A percentile compares a stretch with the other conserved stretches of the same genome.
phyloP scores from a whole-genome alignment of 2,329 filamentous ascomycete species.

The Chrysoporthe cubensis region DNA sequence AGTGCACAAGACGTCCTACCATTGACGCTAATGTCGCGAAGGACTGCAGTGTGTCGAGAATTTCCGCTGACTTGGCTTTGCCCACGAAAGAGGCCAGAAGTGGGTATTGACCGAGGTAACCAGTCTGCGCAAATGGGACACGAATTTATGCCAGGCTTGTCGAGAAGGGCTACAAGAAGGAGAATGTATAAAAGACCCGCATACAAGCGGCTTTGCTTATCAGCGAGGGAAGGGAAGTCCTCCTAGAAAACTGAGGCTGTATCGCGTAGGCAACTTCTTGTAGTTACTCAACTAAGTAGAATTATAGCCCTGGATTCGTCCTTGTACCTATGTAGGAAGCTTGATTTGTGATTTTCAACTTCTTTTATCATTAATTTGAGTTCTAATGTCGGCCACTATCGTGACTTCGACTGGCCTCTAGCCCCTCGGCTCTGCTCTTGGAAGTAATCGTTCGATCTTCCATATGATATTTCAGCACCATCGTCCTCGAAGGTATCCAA shows the following conservation, averaged over 20 bases:
- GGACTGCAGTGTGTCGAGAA: neutral
- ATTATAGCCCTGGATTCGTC: no score
- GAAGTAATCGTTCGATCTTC: neutral
- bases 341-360: no score
- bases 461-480: neutral
- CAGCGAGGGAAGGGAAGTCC: neutral
- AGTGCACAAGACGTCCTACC: neutral
- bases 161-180: no score
- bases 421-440: neutral
- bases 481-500: neutral
- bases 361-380: no score
- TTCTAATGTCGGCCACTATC: no score
- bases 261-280: neutral
- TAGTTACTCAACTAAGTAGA: neutral
- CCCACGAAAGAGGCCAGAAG: neutral
- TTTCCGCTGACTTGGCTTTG: neutral
- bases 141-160: no score
- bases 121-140: neutral
- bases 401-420: neutral
- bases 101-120: neutral
- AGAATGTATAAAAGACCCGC: no score
- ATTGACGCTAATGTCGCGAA: neutral
- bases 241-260: neutral
- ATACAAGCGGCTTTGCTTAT: neutral
- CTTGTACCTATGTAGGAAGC: no score